phyloP scores from a whole-genome alignment of 495 filamentous ascomycete species.

The Staphylotrichum tortipilum region DNA sequence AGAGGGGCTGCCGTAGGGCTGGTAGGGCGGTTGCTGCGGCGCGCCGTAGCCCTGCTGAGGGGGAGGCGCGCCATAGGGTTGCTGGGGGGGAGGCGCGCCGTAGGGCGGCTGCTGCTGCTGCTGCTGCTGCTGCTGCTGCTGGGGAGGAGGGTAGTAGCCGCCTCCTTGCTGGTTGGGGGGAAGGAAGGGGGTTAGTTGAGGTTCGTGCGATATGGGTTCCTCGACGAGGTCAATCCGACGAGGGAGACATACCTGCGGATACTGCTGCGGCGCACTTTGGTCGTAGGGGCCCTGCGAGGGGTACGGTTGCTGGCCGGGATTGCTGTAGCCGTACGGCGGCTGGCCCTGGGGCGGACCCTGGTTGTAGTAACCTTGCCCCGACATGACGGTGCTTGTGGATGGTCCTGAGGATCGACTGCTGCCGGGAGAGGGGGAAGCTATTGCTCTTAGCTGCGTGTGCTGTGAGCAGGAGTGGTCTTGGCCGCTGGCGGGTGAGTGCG shows the following conservation, averaged over 20 bases:
- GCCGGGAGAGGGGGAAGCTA: too few relatives aligned
- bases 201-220: too few relatives aligned
- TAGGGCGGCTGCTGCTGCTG: not conserved
- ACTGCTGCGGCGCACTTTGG: not conserved
- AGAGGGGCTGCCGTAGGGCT: not conserved
- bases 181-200: not conserved
- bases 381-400: not conserved
- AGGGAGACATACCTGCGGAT: not conserved
- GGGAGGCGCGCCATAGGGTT: not conserved
- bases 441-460: too few relatives aligned
- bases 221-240: not conserved
- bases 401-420: too few relatives aligned
- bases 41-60: not conserved
- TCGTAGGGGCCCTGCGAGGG: not conserved
- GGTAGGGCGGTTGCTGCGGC: not conserved
- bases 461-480: too few relatives aligned
- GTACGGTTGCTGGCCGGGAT: not conserved
- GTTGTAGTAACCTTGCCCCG: not conserved
- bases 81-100: not conserved
- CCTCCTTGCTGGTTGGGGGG: not conserved
- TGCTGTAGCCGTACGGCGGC: not conserved
- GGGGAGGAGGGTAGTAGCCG: not conserved
- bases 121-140: not conserved
- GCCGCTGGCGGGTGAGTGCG: too few relatives aligned
- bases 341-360: not conserved